These are phyloP conservation scores for Groenewaldozyma salmanticensis DNA, from an alignment of 805 yeast species.

Conservation along the genomic window DNA sequence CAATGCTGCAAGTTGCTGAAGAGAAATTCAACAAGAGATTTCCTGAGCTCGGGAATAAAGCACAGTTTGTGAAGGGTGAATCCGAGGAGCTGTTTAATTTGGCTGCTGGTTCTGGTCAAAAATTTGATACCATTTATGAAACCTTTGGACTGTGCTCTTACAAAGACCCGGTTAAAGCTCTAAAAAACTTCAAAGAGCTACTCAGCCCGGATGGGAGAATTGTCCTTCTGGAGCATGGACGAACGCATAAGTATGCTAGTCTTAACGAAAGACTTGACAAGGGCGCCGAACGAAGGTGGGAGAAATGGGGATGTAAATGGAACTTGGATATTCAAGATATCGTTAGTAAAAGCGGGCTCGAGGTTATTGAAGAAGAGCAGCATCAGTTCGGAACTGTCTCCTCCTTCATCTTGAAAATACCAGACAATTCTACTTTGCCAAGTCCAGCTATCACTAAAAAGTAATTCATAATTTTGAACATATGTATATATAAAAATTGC, in stretches of 20 bases:
- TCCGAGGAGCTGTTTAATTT: slow-evolving; percentile 71
- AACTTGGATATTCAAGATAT: slow-evolving; percentile 87
- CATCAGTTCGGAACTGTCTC: slow-evolving; percentile 86
- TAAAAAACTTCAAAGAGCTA: slow-evolving; percentile 60
- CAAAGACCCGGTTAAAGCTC: slow-evolving; percentile 78
- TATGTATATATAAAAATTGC: background rate
- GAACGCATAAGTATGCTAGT: slow-evolving; percentile 61
- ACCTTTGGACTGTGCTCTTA: slow-evolving; percentile 96
- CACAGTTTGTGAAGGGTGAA: slow-evolving; percentile 80
- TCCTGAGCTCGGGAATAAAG: slow-evolving; percentile 56
- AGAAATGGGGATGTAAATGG: slow-evolving; percentile 97
- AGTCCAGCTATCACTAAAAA: background rate
- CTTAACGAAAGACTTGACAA: slow-evolving; percentile 74
- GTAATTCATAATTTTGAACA: background rate
- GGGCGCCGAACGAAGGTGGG: slow-evolving; percentile 72
- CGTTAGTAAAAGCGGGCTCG: slow-evolving; percentile 73
- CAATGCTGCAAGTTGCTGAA: slow-evolving; percentile 76
- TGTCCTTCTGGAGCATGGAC: slow-evolving; percentile 83
- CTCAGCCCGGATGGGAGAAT: slow-evolving; percentile 87
- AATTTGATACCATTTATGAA: slow-evolving; percentile 86
- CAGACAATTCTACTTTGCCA: background rate
- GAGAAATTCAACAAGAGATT: slow-evolving; percentile 59
- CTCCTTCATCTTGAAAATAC: slow-evolving; percentile 22
- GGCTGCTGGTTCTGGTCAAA: slow-evolving; percentile 34
- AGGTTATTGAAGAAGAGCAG: slow-evolving; percentile 68